Conservation (phyloP, 768 basidiomycete genomes). For the Pleurotus eryngii region DNA sequence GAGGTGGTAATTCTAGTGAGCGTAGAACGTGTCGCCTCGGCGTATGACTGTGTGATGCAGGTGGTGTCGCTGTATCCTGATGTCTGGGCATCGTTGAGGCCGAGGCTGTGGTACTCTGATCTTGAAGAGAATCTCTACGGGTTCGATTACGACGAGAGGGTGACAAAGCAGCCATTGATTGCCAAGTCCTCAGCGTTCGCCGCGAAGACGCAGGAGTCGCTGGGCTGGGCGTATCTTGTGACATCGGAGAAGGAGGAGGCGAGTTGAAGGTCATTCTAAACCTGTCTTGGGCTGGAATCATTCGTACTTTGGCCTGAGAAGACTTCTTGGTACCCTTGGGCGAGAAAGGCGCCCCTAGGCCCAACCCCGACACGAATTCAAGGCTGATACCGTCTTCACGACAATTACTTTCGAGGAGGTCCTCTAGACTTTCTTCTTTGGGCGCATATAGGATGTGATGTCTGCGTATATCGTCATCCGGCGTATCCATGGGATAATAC, state of each 20-base stretch:
- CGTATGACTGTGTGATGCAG: neutral
- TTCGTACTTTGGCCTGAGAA: neutral
- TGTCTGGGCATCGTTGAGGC: neutral
- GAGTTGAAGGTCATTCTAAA: neutral
- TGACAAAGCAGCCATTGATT: constrained; percentile 3
- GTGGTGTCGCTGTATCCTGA: neutral
- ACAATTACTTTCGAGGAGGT: neutral
- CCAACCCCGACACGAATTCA: neutral
- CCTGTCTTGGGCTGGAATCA: neutral
- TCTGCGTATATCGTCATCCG: neutral
- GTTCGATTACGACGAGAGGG: neutral
- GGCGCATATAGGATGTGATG: neutral
- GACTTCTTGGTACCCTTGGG: constrained; percentile 6
- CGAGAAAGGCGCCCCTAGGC: constrained; percentile 2
- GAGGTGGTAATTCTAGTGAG: neutral
- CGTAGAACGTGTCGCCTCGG: neutral
- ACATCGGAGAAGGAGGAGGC: neutral
- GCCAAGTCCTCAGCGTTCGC: constrained; percentile 2
- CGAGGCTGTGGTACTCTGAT: neutral
- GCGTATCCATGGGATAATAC: constrained; percentile 6
- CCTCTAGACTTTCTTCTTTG: neutral
- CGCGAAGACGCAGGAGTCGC: neutral
- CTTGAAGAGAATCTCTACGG: neutral
- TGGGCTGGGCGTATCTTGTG: neutral
- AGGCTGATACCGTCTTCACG: neutral